Evolutionary conservation across 2,329 filamentous ascomycete genomes (phyloP), one percentile per base, ranked within the genome.

Genomic region (Aspergillus vadensis): DNA sequence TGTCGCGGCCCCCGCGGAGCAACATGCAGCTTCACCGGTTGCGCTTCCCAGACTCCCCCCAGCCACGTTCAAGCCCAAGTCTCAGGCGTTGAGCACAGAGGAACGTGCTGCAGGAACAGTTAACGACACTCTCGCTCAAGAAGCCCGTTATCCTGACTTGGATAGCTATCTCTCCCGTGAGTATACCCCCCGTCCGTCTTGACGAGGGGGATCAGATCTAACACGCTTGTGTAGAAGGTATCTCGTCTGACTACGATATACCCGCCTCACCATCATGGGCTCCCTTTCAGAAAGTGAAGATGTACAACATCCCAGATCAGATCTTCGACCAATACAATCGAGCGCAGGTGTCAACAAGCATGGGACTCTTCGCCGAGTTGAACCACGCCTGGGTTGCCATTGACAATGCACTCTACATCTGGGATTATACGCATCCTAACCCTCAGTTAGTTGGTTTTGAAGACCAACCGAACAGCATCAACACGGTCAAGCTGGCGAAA

Each of bases 321-420:
- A 90, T 99, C 55, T 94, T 98, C 72, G 90, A 96, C 69, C 92
- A 97, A 73, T 94, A 96, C 76, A 96, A 99, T 69, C 83, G 86
- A 55, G 90, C 91, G 60, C 88, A 96, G 72, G 87, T 97, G 23
- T 89, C 90, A 61, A 97, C 93, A n/a, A 86, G 87, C 71, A 96
- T 99, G 90, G 96, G 96, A 9, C 82, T 99, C 36, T 98, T 99
- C 76, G 91, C 95, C 17, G 91, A 96, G 77, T 85, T 99, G 71
- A 93, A 94, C 71, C 92, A 98, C 77, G 95, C 94, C 30, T 99
- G 93, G 91, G 91, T 97, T 58, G 87, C 91, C 23, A 95, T 99
- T 73, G 95, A 99, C 79, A 97, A 96, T 79, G 91, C 91, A 63
- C 83, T 99, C 48, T 99, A 97, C 74, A 83, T 99, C 15, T 99